Evolutionary conservation across 1,139 yeast species (phyloP).

Genomic region (Citeromyces siamensis): DNA sequence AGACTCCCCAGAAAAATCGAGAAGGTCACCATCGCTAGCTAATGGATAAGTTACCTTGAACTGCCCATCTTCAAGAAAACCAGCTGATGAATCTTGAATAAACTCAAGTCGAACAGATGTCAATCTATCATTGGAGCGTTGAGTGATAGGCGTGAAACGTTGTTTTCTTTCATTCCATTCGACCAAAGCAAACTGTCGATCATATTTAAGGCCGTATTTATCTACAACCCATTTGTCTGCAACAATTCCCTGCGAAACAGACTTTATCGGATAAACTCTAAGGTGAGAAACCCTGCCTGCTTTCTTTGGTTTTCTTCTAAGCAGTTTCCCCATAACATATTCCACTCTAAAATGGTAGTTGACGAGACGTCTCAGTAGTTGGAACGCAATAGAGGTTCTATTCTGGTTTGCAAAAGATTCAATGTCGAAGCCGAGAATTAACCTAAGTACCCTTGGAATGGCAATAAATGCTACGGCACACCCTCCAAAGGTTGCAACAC

Average conservation of each 20-base stretch:
- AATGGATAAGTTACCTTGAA: slow-evolving; percentile 19
- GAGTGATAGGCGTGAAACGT: slow-evolving; percentile 20
- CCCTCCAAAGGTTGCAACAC: no score
- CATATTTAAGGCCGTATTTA: slow-evolving; percentile 26
- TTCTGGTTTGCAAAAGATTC: slow-evolving; percentile 1
- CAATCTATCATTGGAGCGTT: slow-evolving; percentile 22
- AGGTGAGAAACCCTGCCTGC: slow-evolving; percentile 18
- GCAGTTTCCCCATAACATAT: background rate
- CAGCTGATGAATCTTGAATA: slow-evolving; percentile 10
- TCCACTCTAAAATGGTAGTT: background rate
- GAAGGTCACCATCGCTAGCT: slow-evolving; percentile 7
- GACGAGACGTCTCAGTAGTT: background rate
- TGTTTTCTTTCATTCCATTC: slow-evolving; percentile 14
- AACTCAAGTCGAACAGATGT: slow-evolving; percentile 18
- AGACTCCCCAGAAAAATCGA: slow-evolving; percentile 8
- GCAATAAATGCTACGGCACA: background rate
- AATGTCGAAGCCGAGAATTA: background rate
- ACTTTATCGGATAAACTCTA: slow-evolving; percentile 27
- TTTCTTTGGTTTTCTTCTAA: slow-evolving; percentile 5
- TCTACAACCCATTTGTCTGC: slow-evolving; percentile 22
- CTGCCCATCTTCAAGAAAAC: slow-evolving; percentile 8
- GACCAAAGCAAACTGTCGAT: slow-evolving; percentile 27
- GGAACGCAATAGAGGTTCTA: background rate
- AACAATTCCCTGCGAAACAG: slow-evolving; percentile 21
- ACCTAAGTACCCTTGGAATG: background rate